phyloP scores from a whole-genome alignment of 495 filamentous ascomycete species.

The Talaromyces wortmannii region DNA sequence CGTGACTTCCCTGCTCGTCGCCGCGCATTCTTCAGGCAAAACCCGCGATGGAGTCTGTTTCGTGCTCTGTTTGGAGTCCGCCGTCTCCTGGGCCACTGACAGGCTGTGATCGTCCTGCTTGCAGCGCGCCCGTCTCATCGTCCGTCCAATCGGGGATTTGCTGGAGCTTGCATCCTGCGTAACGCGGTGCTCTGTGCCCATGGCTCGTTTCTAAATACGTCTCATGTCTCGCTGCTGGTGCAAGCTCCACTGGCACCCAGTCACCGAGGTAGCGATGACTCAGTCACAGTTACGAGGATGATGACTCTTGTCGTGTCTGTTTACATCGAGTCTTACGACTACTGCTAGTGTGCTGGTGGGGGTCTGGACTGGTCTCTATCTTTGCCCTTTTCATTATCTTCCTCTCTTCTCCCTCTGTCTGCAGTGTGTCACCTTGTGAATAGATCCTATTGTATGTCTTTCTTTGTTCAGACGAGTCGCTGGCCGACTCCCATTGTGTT shows the following conservation, averaged over 20 bases:
- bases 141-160: not conserved
- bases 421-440: conserved; percentile 1
- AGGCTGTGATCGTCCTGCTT: no score
- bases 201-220: not conserved
- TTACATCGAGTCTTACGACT: not conserved
- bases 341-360: not conserved
- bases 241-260: not conserved
- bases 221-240: not conserved
- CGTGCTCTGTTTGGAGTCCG: not conserved
- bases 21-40: not conserved
- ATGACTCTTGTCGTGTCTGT: not conserved
- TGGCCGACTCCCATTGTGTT: not conserved
- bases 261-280: no score
- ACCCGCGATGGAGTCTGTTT: no score
- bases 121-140: not conserved
- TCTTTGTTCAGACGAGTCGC: not conserved
- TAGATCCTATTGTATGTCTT: not conserved
- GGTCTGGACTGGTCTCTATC: not conserved
- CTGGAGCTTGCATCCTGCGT: not conserved
- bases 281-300: not conserved
- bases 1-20: not conserved
- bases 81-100: not conserved
- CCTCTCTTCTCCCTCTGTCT: conserved; percentile 1
- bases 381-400: not conserved
- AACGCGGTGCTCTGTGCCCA: not conserved